Evolutionary conservation across 1,139 yeast genomes (phyloP).

Genomic region (Candida glucosophila): DNA sequence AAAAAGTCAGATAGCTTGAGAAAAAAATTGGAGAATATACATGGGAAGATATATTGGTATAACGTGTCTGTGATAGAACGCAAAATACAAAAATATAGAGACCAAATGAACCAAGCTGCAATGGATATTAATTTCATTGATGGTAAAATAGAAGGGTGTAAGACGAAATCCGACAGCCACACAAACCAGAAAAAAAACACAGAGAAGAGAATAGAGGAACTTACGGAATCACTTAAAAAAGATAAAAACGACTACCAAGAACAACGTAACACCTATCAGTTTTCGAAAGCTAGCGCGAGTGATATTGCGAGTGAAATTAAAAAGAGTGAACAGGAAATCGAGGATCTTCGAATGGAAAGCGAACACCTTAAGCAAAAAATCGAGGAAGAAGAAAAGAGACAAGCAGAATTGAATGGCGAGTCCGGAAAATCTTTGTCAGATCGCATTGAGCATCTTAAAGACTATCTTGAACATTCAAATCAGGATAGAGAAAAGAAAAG

Average conservation of each 20-base stretch:
- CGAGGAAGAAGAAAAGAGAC: slow-evolving; percentile 14
- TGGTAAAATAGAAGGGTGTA: slow-evolving; percentile 5
- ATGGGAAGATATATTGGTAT: slow-evolving; percentile 63
- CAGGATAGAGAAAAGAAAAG: slow-evolving; percentile 6
- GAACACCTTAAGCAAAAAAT: slow-evolving; percentile 9
- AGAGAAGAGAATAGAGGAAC: slow-evolving; percentile 12
- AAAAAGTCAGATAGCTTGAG: slow-evolving; percentile 34
- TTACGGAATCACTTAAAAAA: slow-evolving; percentile 6
- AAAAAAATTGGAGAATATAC: slow-evolving; percentile 32
- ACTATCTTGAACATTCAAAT: slow-evolving; percentile 8
- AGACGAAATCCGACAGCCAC: slow-evolving; percentile 5
- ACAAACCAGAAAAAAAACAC: slow-evolving; percentile 12
- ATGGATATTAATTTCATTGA: slow-evolving; percentile 12
- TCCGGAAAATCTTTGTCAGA: slow-evolving; percentile 21
- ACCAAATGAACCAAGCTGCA: slow-evolving; percentile 12
- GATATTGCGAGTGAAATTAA: slow-evolving; percentile 5
- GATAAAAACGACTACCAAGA: slow-evolving; percentile 4
- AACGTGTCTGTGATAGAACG: slow-evolving; percentile 35
- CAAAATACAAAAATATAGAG: slow-evolving; percentile 12
- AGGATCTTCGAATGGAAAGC: slow-evolving; percentile 16
- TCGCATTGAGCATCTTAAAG: slow-evolving; percentile 8
- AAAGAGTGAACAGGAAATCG: slow-evolving; percentile 8
- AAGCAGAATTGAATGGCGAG: slow-evolving; percentile 33
- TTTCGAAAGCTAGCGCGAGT: slow-evolving; percentile 5
- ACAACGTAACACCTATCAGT: slow-evolving; percentile 3